These are phyloP conservation scores for Cenchrus americanus DNA, from an alignment of 176 grass and related monocot genomes.

Conservation along the genomic window DNA sequence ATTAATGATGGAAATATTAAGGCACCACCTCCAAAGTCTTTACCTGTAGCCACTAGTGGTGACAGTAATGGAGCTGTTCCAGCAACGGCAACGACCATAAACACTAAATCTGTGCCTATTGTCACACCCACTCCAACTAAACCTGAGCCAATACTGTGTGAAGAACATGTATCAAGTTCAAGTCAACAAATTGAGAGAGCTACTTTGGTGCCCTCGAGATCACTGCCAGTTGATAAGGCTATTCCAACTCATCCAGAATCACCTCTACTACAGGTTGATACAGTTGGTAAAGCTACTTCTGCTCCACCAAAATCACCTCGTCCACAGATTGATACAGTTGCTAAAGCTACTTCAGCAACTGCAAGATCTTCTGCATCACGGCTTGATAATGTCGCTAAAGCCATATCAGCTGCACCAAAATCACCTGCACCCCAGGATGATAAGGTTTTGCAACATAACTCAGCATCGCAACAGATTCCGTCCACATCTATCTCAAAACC, in stretches of 20 bases:
- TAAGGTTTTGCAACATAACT: conserved; percentile 28
- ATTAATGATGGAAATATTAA: conserved; percentile 22
- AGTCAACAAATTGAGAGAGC: conserved; percentile 39
- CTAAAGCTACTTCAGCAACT: conserved; percentile 34
- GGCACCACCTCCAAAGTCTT: conserved; percentile 28
- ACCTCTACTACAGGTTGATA: conserved; percentile 45
- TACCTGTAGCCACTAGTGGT: conserved; percentile 27
- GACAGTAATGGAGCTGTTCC: conserved; percentile 20
- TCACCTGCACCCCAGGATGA: conserved; percentile 15
- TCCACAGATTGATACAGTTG: conserved; percentile 39
- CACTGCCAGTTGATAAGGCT: conserved; percentile 42
- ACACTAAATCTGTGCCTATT: conserved; percentile 38
- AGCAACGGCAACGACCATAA: conserved; percentile 25
- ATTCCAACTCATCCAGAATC: conserved; percentile 24
- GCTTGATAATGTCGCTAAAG: conserved; percentile 37
- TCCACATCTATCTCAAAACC: conserved; percentile 42
- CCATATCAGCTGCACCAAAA: neutral
- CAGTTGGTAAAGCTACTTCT: conserved; percentile 42
- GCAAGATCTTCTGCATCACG: conserved; percentile 36
- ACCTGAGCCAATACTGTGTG: conserved; percentile 35
- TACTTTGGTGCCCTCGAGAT: conserved; percentile 23
- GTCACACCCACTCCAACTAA: conserved; percentile 31
- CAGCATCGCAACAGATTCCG: conserved; percentile 37
- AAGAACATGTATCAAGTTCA: conserved; percentile 45
- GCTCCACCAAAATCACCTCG: conserved; percentile 33